Evolutionary conservation across 805 yeast genomes (phyloP), one percentile per base, ranked within the genome.

Genomic region (Suhomyces pyralidae): DNA sequence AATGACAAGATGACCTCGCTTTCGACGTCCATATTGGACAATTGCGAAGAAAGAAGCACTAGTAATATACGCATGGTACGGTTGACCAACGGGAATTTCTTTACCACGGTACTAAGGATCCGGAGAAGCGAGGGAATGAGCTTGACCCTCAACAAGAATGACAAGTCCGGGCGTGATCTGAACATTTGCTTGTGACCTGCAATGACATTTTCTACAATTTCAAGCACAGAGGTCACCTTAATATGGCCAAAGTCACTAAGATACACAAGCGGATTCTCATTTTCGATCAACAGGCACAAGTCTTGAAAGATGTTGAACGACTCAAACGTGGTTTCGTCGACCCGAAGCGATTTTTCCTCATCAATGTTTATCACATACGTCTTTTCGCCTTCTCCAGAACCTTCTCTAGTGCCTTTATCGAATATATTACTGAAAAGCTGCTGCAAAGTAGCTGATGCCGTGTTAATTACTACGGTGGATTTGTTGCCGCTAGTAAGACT

Each of bases 361-460:
- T 82, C 86, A 3, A 78, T 63, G 1, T 73, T 67, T 0, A 82
- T 42, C n/a, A 14, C 15, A 15, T 17, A 24, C 2, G 28, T 19
- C 8, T 45, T 20, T 28, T 50, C 14, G 10, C 14, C n/a, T 17
- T 38, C 42, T 19, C n/a, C n/a, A 14, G 30, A 12, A n/a, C 46
- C 42, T 6, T 40, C 51, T 2, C 38, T 28, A 2, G 32, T 28
- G 32, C 32, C 42, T 26, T 50, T 15, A 46, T 93, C 98, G 66
- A 87, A 93, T 0, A 91, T 80, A 28, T 87, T 82, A 36, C 87
- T 82, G 45, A 91, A 79, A 43, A 94, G 70, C 65, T 94, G 98
- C 56, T 91, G 96, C 45, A 91, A 78, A 3, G 98, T 90, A 2
- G 98, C 99, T 48, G 90, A 84, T 0, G 98, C 97, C 0, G 98